Conservation (phyloP, 2,329 filamentous ascomycete genomes). For the Ceratocystiopsis brevicomis region DNA sequence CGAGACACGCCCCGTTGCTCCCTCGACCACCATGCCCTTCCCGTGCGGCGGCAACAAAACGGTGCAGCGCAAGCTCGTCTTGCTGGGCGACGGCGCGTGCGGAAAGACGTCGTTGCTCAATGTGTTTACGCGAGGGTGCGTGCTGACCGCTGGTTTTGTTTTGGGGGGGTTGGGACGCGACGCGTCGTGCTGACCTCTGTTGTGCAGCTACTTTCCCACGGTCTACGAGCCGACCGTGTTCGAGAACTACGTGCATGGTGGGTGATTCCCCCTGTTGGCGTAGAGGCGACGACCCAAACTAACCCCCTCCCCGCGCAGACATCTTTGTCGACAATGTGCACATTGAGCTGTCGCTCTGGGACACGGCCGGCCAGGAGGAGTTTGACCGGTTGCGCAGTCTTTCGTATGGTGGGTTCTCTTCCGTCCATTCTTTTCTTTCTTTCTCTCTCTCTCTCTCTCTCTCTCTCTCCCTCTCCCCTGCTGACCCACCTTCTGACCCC, state of each 20-base stretch:
- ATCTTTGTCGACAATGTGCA: slow-evolving; percentile 96
- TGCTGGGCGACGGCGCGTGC: slow-evolving; percentile 90
- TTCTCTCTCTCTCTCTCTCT: background rate
- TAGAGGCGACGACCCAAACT: slow-evolving; percentile 3
- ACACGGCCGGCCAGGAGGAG: slow-evolving; percentile 96
- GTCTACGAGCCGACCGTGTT: slow-evolving; percentile 98
- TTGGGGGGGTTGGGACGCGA: too few species aligned
- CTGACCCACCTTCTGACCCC: slow-evolving; percentile 1
- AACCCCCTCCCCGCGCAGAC: slow-evolving; percentile 45
- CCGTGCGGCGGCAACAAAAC: slow-evolving; percentile 61
- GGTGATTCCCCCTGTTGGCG: too few species aligned
- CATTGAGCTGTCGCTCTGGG: slow-evolving; percentile 94
- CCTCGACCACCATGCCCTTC: slow-evolving; percentile 21
- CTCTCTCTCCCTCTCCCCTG: background rate
- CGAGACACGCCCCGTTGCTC: too few species aligned
- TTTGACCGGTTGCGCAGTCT: slow-evolving; percentile 90
- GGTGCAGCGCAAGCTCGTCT: slow-evolving; percentile 87
- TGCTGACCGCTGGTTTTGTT: too few species aligned
- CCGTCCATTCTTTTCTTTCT: too few species aligned
- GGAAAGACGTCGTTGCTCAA: slow-evolving; percentile 95
- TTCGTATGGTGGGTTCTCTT: slow-evolving; percentile 65
- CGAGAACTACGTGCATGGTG: slow-evolving; percentile 97
- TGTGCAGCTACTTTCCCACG: slow-evolving; percentile 72
- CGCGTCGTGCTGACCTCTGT: slow-evolving; percentile 6
- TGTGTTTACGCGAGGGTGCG: slow-evolving; percentile 92